Evolutionary conservation across 106 monocot genomes (phyloP).

Genomic region (Dendrobium officinale): DNA sequence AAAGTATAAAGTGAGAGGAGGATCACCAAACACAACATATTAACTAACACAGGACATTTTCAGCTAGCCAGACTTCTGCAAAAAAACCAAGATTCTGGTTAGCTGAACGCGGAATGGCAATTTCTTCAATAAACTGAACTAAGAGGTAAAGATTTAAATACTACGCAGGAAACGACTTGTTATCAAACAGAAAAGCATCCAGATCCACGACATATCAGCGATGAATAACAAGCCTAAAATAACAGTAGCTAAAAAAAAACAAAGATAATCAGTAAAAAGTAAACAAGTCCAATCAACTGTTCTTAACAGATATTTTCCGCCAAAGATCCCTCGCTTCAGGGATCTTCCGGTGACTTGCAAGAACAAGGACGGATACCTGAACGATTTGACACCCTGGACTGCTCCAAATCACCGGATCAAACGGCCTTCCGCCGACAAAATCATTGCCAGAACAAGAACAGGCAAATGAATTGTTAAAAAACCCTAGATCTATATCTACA

Average conservation of each 20-base stretch:
- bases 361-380: neutral
- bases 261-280: neutral
- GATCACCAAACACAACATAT: neutral
- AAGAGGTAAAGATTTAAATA: neutral
- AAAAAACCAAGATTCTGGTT: neutral
- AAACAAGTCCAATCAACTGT: neutral
- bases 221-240: neutral
- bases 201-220: neutral
- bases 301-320: neutral
- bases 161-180: neutral
- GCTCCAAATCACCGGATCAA: neutral
- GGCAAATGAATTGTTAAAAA: neutral
- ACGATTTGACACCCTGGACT: neutral
- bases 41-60: neutral
- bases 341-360: conserved; percentile 1
- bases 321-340: neutral
- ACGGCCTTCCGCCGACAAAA: neutral
- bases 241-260: neutral
- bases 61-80: neutral
- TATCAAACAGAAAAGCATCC: neutral
- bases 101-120: neutral
- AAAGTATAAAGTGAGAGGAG: neutral
- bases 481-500: conserved; percentile 9
- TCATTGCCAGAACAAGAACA: neutral
- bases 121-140: neutral